Evolutionary conservation across 192 early-diverging fungal genomes (phyloP).

Genomic region (Umbelopsis isabellina): DNA sequence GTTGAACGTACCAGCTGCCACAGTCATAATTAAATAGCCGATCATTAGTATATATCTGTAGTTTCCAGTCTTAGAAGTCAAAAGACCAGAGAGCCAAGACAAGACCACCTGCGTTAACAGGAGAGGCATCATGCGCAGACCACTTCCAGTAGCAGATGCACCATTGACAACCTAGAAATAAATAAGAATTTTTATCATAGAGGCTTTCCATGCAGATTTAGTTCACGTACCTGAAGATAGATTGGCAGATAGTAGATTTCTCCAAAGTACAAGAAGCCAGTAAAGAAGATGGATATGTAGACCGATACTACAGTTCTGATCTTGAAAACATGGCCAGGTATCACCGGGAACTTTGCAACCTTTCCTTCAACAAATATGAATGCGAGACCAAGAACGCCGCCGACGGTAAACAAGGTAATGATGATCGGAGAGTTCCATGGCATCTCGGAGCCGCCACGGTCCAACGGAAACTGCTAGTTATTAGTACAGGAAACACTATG

Average conservation of each 20-base stretch:
- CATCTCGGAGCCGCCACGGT: slow-evolving; percentile 71
- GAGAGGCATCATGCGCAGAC: slow-evolving; percentile 75
- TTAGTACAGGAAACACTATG: not conserved
- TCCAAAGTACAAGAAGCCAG: slow-evolving; percentile 39
- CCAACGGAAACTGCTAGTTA: slow-evolving; percentile 48
- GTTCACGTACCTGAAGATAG: slow-evolving; percentile 59
- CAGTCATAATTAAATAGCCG: slow-evolving; percentile 16
- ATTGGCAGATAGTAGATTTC: slow-evolving; percentile 70
- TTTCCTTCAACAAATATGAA: slow-evolving; percentile 73
- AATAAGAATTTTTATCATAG: not conserved
- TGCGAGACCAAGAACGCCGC: slow-evolving; percentile 42
- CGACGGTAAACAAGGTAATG: slow-evolving; percentile 56
- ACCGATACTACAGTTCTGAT: slow-evolving; percentile 43
- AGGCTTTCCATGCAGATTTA: not conserved
- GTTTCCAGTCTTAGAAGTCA: slow-evolving; percentile 58
- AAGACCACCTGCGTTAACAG: slow-evolving; percentile 68
- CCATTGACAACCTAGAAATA: slow-evolving; percentile 56
- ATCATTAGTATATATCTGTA: slow-evolving; percentile 46
- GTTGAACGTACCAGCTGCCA: not conserved
- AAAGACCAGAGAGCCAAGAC: slow-evolving; percentile 64
- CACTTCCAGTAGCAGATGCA: slow-evolving; percentile 66
- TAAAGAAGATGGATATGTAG: slow-evolving; percentile 50
- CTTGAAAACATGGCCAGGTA: slow-evolving; percentile 65
- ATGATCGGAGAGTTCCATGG: slow-evolving; percentile 67
- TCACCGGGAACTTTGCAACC: slow-evolving; percentile 67